Conservation (phyloP, 148 eudicot species). For the Chenopodium quinoa region DNA sequence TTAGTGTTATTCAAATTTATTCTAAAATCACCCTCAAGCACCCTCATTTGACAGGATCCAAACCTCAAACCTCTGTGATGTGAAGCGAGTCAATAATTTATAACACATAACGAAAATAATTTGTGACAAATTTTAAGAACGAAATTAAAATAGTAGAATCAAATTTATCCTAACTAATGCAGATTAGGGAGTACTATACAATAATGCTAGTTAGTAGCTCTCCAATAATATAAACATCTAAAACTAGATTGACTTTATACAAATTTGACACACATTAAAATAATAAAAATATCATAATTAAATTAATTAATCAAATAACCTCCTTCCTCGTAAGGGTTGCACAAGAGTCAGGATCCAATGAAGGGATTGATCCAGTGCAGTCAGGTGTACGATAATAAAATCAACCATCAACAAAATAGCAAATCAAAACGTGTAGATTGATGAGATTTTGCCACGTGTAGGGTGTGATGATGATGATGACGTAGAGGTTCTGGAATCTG, state of each 20-base stretch:
- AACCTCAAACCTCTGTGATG: too few species aligned
- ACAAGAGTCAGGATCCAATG: constrained; percentile 35
- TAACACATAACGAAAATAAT: too few species aligned
- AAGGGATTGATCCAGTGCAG: background rate
- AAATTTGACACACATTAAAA: background rate
- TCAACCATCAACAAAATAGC: background rate
- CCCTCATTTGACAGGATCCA: too few species aligned
- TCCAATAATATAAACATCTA: background rate
- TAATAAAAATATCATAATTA: too few species aligned
- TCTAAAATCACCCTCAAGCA: too few species aligned
- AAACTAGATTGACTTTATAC: background rate
- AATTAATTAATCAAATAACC: background rate
- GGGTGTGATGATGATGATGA: background rate
- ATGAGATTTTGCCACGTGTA: background rate
- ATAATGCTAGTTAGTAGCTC: too few species aligned
- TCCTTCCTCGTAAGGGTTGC: constrained; percentile 33
- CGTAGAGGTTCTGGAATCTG: background rate
- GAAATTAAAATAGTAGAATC: too few species aligned
- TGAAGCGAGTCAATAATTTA: too few species aligned
- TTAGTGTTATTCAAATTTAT: too few species aligned
- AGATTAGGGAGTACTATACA: too few species aligned
- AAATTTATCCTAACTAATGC: too few species aligned
- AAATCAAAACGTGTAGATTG: background rate
- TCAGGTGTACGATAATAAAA: background rate
- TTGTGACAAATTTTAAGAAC: too few species aligned